Evolutionary conservation across 371 early-diverging fungal genomes (phyloP).

Genomic region (Mucor velutinosus): DNA sequence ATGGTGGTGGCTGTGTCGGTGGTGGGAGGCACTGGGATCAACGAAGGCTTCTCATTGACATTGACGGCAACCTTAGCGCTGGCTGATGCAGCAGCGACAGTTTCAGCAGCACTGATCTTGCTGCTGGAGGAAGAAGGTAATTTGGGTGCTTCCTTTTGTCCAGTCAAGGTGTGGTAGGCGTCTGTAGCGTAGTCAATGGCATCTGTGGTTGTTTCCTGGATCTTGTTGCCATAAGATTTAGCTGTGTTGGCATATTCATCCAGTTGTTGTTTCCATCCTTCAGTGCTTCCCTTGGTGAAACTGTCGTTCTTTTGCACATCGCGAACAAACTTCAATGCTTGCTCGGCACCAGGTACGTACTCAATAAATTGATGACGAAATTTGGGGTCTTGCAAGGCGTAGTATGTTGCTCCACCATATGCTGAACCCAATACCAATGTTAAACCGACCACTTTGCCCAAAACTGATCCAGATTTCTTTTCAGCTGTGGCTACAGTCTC

Average conservation of each 20-base stretch:
- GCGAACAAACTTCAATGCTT: constrained; percentile 23
- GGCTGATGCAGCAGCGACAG: not conserved
- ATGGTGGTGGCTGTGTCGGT: constrained; percentile 15
- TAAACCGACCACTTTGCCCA: constrained; percentile 34
- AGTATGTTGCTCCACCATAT: constrained; percentile 46
- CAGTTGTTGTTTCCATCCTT: constrained; percentile 14
- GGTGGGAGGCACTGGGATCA: not conserved
- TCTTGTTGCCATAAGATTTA: constrained; percentile 16
- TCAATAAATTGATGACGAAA: constrained; percentile 47
- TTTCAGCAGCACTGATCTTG: not conserved
- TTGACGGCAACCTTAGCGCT: not conserved
- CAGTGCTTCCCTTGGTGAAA: not conserved
- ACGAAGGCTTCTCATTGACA: constrained; percentile 6
- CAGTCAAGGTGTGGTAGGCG: constrained; percentile 27
- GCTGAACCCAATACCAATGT: constrained; percentile 32
- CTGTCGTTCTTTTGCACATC: constrained; percentile 21
- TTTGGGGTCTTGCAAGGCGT: constrained; percentile 43
- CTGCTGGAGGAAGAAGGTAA: not conserved
- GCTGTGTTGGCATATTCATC: constrained; percentile 24
- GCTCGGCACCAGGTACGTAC: constrained; percentile 20
- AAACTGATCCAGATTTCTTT: constrained; percentile 18
- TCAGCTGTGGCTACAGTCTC: not conserved
- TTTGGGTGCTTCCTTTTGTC: constrained; percentile 19
- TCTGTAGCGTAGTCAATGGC: constrained; percentile 29
- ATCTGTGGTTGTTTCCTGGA: constrained; percentile 24